Evolutionary conservation across 169 alveolate genomes (phyloP), one percentile per base, ranked within the genome.

Genomic region (Eimeria falciformis): DNA sequence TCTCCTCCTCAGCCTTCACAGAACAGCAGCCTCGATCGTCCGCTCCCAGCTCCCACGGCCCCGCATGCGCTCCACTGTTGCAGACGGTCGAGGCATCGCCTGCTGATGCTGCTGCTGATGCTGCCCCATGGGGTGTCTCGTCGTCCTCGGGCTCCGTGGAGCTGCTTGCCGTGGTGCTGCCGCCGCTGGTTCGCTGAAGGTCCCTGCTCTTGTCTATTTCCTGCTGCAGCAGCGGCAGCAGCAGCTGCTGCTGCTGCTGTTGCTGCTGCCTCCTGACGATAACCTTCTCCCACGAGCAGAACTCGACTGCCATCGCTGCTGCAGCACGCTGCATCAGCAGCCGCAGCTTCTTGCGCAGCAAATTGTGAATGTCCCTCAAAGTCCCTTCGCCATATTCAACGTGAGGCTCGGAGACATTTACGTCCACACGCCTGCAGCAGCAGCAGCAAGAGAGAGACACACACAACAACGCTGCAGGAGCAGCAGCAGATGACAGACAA

Each of bases 371-470:
- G 62, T 62, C 68, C 11, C 93, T 45, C 11, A 90, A 75, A 9
- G 56, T 78, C 14, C 93, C 93, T n/a, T 47, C 84, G 25, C 86
- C 90, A 56, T 77, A 90, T 82, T 90, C 93, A 45, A 73, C 46
- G 75, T 90, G 93, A 4, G 89, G 77, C 73, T 90, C 93, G 3
- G 93, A 90, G 17, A 90, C 78, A 45, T 90, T 90, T 27, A 90
- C 93, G 43, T 90, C 93, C 2, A 90, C 93, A 18, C 93, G 93
- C 75, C 93, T 90, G 90, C 43, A 53, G 5, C 37, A 7, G 25
- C 37, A 82, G 14, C 3, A n/a, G 45, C 62, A 17, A 29, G 25
- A 68, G 21, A 68, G 7, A 82, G 18, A 53, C 58, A 50, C 90
- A 33, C 78, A 25, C 21, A 6, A 27, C 29, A 17, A 18, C 53